A percentile compares a stretch with the other conserved stretches of the same genome.
These are phyloP conservation scores for Hemileia vastatrix DNA, from an alignment of 1,284 basidiomycete species.

Conservation along the genomic window DNA sequence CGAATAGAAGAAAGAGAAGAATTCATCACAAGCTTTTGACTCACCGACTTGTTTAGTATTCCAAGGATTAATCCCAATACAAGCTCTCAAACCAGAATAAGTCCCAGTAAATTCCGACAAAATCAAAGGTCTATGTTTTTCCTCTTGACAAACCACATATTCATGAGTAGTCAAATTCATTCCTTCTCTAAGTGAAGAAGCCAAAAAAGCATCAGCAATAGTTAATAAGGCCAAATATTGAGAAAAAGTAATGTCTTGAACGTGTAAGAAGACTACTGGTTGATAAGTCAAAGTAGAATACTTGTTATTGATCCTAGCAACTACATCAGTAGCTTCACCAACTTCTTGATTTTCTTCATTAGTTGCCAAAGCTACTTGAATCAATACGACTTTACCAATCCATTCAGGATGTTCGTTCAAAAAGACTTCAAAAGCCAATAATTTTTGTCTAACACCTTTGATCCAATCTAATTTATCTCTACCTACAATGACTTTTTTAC, in stretches of 20 bases:
- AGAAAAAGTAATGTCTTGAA: slow-evolving; percentile 71
- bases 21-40: background rate
- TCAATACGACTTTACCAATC: slow-evolving; percentile 68
- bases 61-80: slow-evolving; percentile 67
- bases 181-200: slow-evolving; percentile 71
- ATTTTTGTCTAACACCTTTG: slow-evolving; percentile 71
- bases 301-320: slow-evolving; percentile 69
- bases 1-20: background rate
- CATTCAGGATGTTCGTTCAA: slow-evolving; percentile 66
- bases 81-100: slow-evolving; percentile 72
- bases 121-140: slow-evolving; percentile 59
- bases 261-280: slow-evolving; percentile 76
- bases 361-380: slow-evolving; percentile 76
- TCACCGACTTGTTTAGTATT: slow-evolving; percentile 33
- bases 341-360: slow-evolving; percentile 65
- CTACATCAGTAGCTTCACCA: slow-evolving; percentile 63
- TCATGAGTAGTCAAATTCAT: slow-evolving; percentile 77
- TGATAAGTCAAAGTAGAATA: slow-evolving; percentile 76
- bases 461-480: slow-evolving; percentile 79
- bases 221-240: slow-evolving; percentile 74
- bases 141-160: slow-evolving; percentile 61
- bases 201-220: slow-evolving; percentile 76
- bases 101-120: slow-evolving; percentile 67
- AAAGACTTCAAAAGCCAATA: slow-evolving; percentile 73
- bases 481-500: slow-evolving; percentile 74